These are phyloP conservation scores for Gonium pectorale DNA, from an alignment of 139 green algal species.

Conservation along the genomic window DNA sequence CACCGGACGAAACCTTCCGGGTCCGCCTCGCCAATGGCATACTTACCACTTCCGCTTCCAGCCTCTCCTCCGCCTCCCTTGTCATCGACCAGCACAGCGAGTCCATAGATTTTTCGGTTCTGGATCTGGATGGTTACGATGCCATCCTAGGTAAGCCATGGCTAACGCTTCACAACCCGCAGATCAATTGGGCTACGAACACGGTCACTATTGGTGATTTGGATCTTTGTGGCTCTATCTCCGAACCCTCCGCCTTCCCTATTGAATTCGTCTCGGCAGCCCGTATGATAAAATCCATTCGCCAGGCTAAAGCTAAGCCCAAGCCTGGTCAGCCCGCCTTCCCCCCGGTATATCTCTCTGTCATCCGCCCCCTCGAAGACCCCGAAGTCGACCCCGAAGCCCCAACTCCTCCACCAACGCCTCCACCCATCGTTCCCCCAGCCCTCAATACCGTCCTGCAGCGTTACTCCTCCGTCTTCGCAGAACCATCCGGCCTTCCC, in stretches of 20 bases:
- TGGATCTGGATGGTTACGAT: constrained; percentile 29
- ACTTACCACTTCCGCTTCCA: no score
- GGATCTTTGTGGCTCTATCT: neutral
- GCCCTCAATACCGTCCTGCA: neutral
- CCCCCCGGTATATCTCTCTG: neutral
- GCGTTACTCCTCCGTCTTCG: neutral
- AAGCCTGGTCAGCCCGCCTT: neutral
- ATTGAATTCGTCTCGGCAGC: neutral
- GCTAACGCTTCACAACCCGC: constrained; percentile 1
- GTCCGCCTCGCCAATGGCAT: no score
- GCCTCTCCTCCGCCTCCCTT: no score
- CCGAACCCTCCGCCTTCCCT: neutral
- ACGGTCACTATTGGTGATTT: neutral
- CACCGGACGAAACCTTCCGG: no score
- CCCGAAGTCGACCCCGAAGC: neutral
- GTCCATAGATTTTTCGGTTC: neutral
- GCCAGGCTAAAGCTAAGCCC: neutral
- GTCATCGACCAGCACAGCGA: no score
- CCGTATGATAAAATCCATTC: neutral
- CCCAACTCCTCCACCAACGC: neutral
- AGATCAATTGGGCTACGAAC: constrained; percentile 25
- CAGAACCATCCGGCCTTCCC: neutral
- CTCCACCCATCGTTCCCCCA: neutral
- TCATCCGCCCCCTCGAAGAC: neutral
- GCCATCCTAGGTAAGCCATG: constrained; percentile 40